Base-by-base conservation (phyloP, 2,329 filamentous ascomycete genomes). In the Aspergillus carbonarius region DNA sequence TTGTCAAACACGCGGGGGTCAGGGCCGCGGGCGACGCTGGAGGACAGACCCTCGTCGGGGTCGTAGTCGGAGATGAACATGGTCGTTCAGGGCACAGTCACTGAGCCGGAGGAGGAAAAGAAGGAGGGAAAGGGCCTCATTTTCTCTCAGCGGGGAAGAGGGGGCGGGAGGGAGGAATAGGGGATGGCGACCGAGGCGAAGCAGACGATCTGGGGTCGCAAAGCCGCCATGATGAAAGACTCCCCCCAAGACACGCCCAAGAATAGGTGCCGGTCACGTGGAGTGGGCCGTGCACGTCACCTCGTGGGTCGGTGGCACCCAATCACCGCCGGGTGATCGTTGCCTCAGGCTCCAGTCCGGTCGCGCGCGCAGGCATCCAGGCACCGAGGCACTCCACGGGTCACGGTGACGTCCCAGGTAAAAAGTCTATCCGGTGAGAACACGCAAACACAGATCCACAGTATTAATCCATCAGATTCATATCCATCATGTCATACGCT, bases 251-350 rank as follows among this genome's bases (percentile, higher is more conserved):
- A 5, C 25, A 17, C 18, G 3, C 39, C 39, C 39, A 18, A 42
- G 39, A 42, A 18, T 42, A 20, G 18, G 20, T 10, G 18, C n/a
- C 18, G 20, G 18, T 51, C 49, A 51, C 49, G 49, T 51, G 49
- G 12, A 3, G 18, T 34, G 49, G 32, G 32, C n/a, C 17, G 27
- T 27, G 49, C 49, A 37, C 49, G 49, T 51, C 18, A 51, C 37
- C 34, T 13, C 12, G 49, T 51, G 49, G 49, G 49, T 30, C 44
- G 34, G 49, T 51, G 49, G 49, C 49, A 37, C 32, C 49, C 49
- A 51, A 51, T 51, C 20, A 51, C 17, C 10, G 39, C 18, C 39
- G 39, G 39, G 39, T 1, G 39, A 42, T 42, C 13, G n/a, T 20
- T 32, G 49, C 49, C 34, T 40, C 13, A 51, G 49, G 49, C 48